phyloP scores from a whole-genome alignment of 2,329 filamentous ascomycete species.

The Penicillium frequentans region DNA sequence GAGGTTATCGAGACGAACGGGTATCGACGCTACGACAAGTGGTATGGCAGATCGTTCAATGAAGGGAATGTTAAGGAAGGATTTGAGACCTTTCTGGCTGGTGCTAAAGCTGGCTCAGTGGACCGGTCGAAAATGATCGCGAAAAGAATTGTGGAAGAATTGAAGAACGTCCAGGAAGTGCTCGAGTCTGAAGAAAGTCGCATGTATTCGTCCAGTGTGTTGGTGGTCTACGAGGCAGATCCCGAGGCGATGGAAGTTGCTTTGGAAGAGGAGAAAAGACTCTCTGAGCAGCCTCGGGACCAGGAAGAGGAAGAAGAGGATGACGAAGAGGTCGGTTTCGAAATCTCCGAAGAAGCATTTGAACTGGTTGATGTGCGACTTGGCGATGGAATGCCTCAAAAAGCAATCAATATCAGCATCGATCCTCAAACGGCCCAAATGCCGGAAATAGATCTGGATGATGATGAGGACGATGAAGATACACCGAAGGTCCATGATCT shows the following conservation, averaged over 20 bases:
- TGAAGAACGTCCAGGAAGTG: conserved; percentile 48
- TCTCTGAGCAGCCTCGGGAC: conserved; percentile 16
- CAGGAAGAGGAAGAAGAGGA: conserved; percentile 31
- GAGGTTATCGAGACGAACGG: conserved; percentile 49
- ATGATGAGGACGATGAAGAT: conserved; percentile 55
- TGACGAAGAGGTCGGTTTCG: conserved; percentile 31
- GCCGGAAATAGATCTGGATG: conserved; percentile 45
- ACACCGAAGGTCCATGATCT: conserved; percentile 71
- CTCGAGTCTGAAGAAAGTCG: conserved; percentile 60
- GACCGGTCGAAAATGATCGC: conserved; percentile 48
- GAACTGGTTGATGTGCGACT: conserved; percentile 33
- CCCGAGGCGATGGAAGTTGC: conserved; percentile 53
- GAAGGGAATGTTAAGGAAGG: conserved; percentile 57
- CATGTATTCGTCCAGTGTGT: conserved; percentile 66
- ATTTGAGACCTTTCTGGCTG: conserved; percentile 58
- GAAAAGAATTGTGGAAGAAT: conserved; percentile 40
- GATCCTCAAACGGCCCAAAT: conserved; percentile 40
- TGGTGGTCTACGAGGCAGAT: conserved; percentile 68
- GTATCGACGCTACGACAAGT: conserved; percentile 64
- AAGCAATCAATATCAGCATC: conserved; percentile 36
- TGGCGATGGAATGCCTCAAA: conserved; percentile 29
- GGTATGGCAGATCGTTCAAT: conserved; percentile 62
- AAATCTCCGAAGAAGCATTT: conserved; percentile 31
- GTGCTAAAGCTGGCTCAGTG: conserved; percentile 40
- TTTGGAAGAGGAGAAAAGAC: conserved; percentile 46